Evolutionary conservation across 306 rosid species (phyloP), one percentile per base, ranked within the genome.

Genomic region (Fagus sylvatica): DNA sequence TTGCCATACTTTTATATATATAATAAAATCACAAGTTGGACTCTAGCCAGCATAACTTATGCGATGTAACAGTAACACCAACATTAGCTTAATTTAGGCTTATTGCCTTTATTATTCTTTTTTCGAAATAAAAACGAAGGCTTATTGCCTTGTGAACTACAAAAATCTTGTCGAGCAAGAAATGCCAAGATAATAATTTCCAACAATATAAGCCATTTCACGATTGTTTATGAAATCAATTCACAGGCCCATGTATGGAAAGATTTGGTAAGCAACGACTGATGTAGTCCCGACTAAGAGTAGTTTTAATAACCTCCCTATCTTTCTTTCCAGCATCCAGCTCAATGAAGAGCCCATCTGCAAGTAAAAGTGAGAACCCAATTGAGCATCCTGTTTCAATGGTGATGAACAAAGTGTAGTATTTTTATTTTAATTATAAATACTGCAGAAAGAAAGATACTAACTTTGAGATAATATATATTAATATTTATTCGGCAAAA

Each of bases 241-340:
- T 67, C 36, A 42, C 79, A 71, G 53, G 89, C 98, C 98, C 93
- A 94, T 79, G 77, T 89, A 94, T 10, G 98, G 98, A 87, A 94
- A 90, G 78, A 94, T 73, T 56, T 90, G 94, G 86, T 89, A 94
- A 79, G 89, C 98, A 5, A 89, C 78, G 16, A n/a, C 75, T 2
- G 84, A 78, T 5, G 97, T 95, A 51, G 91, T 90, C 80, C 85
- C 97, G 39, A 90, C 94, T 89, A 94, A 94, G 41, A 94, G 32
- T 13, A 86, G 75, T 80, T 92, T 94, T 76, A 94, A 80, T 42
- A 92, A 51, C 98, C 96, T 92, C 37, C 95, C 98, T 55, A 90
- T 79, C 86, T 88, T 94, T 56, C 86, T 89, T 71, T 94, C 96
- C 96, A 32, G 91, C 98, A 41, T 94, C 95, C 73, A 83, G 70